A percentile compares a stretch with the other conserved stretches of the same genome.
Conservation (phyloP, 164 flowering plant genomes). For the Dillenia turbinata region DNA sequence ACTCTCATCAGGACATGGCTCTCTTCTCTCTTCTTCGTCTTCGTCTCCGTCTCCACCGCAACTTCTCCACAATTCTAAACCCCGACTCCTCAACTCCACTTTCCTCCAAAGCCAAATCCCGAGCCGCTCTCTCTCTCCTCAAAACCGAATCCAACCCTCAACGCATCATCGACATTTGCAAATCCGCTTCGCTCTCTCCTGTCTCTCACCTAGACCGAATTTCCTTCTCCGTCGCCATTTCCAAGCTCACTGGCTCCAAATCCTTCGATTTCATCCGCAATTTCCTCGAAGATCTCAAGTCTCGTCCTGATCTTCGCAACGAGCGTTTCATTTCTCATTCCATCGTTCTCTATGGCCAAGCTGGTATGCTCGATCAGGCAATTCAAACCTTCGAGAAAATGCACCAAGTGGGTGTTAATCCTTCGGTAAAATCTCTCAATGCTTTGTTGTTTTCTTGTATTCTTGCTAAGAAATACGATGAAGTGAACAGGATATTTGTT, state of each 20-base stretch:
- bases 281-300: constrained; percentile 40
- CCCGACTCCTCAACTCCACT: constrained; percentile 44
- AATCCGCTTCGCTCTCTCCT: constrained; percentile 70
- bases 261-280: constrained; percentile 34
- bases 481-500: constrained; percentile 41
- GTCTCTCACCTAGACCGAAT: constrained; percentile 62
- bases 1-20: constrained; percentile 18
- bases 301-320: constrained; percentile 50
- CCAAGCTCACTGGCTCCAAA: constrained; percentile 41
- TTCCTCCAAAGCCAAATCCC: constrained; percentile 43
- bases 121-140: constrained; percentile 64
- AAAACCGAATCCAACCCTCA: constrained; percentile 61
- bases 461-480: constrained; percentile 37
- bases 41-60: constrained; percentile 12
- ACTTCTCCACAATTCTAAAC: constrained; percentile 43
- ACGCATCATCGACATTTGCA: constrained; percentile 66
- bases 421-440: constrained; percentile 43
- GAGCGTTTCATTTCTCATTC: constrained; percentile 52
- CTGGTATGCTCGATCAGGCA: constrained; percentile 58
- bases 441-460: constrained; percentile 54
- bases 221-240: constrained; percentile 59
- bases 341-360: constrained; percentile 68
- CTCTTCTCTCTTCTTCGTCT: constrained; percentile 29
- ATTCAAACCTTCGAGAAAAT: constrained; percentile 42
- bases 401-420: constrained; percentile 30